Percentiles rank a stretch among this genome's conserved stretches.
These are phyloP conservation scores for Batkoa obscura DNA, from an alignment of 371 early-diverging fungal species.

Conservation along the genomic window DNA sequence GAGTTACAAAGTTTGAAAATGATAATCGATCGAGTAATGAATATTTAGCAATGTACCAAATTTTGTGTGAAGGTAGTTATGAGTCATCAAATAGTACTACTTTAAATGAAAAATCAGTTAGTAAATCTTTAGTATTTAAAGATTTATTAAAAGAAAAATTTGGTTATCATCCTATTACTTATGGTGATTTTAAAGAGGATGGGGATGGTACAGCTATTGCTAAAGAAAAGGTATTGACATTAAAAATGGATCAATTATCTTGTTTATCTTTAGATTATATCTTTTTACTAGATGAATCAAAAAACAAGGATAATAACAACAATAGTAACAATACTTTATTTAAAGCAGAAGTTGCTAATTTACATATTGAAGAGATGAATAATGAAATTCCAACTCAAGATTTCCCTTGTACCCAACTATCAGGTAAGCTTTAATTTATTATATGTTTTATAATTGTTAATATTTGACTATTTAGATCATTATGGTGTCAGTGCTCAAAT, in stretches of 20 bases:
- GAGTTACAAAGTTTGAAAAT: constrained; percentile 15
- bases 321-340: background rate
- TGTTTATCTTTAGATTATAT: constrained; percentile 53
- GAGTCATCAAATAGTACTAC: constrained; percentile 7
- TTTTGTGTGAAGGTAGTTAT: constrained; percentile 33
- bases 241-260: constrained; percentile 23
- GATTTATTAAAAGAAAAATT: constrained; percentile 32
- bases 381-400: constrained; percentile 9
- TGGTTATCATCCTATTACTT: constrained; percentile 61
- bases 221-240: constrained; percentile 38
- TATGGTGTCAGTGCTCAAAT: constrained; percentile 14
- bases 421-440: constrained; percentile 15
- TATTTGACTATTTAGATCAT: constrained; percentile 15
- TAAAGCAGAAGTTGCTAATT: background rate
- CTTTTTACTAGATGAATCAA: constrained; percentile 19
- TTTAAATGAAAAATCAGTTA: background rate
- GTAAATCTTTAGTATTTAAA: constrained; percentile 9
- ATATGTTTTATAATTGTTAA: background rate
- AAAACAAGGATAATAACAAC: constrained; percentile 1
- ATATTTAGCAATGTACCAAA: constrained; percentile 39
- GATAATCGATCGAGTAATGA: constrained; percentile 24
- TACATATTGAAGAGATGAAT: constrained; percentile 8
- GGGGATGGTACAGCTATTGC: constrained; percentile 21
- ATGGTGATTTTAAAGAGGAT: constrained; percentile 31
- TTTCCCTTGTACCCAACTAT: constrained; percentile 22